Base-by-base conservation (phyloP, 352 stramenopile genomes). In the Globisporangium yorkense region DNA sequence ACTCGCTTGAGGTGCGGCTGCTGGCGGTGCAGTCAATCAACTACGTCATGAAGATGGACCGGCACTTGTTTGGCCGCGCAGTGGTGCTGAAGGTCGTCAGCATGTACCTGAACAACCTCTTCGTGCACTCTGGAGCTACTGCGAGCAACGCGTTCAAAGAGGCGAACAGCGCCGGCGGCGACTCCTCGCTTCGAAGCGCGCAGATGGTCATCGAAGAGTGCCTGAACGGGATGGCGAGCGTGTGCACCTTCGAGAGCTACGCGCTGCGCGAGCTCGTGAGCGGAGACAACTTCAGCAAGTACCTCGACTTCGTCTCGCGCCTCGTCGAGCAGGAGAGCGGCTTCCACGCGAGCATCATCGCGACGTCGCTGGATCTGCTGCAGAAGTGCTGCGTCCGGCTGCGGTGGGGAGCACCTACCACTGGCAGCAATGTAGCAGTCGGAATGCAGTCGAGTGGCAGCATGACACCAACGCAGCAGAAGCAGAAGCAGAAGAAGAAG, bases 11-110 rank as follows among this genome's bases (percentile, higher is more conserved):
- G 63, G 66, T 84, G 27, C 74, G 80, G 3, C 59, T 89, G 0
- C 62, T 94, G 33, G 78, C 82, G 1, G 62, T 90, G 24, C 84
- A 94, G 56, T 91, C 84, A 5, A 83, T 92, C 63, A 92, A 92
- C 59, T 94, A 94, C 63, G 58, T 94, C 45, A 69, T 92, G 51
- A 94, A 92, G 64, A 79, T 94, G 77, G 82, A 94, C 54, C 67
- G 72, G 10, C 71, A 85, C 46, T 61, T 85, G 54, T 80, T 88
- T 50, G 60, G 75, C 15, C 71, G 78, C 15, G 61, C 77, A 3
- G 69, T 74, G 5, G 70, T 78, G 31, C 35, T 79, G 24, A 67
- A 79, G n/a, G 59, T 81, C 48, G 67, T 88, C 5, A 58, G 57
- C 0, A 60, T 90, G 59, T 91, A 91, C 52, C 58, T 94, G 12